A percentile compares a stretch with the other conserved stretches of the same genome.
phyloP scores from a whole-genome alignment of 208 protist genomes.

The Acanthamoeba royreba region DNA sequence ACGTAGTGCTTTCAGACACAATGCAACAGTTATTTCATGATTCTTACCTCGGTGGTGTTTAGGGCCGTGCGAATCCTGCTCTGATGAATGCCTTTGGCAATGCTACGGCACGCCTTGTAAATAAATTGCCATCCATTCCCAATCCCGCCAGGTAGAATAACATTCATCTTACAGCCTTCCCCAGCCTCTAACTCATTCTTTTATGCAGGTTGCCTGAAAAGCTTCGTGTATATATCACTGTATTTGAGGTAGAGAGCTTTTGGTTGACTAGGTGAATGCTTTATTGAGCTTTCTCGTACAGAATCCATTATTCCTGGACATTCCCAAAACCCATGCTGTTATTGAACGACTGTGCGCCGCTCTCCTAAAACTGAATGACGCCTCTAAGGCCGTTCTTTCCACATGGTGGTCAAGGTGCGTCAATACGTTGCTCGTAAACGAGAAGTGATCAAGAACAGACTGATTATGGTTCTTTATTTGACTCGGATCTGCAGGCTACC shows the following conservation, averaged over 20 bases:
- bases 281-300: neutral
- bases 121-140: neutral
- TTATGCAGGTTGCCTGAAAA: neutral
- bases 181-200: neutral
- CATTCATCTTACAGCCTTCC: no score
- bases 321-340: neutral
- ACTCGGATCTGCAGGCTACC: neutral
- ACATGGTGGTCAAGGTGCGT: neutral
- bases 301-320: constrained; percentile 15
- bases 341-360: neutral
- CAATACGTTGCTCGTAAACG: no score
- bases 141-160: constrained; percentile 7
- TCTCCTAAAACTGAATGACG: neutral
- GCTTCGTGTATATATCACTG: neutral
- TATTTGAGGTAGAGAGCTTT: constrained; percentile 1
- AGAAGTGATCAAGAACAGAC: no score
- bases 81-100: constrained; percentile 10
- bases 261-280: neutral
- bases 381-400: neutral
- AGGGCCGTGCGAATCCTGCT: neutral
- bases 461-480: no score
- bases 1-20: no score
- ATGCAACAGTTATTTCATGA: neutral
- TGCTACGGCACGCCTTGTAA: constrained; percentile 1
- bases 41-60: neutral